Conservation (phyloP, 1,284 basidiomycete species). For the Sphaerobolus stellatus region DNA sequence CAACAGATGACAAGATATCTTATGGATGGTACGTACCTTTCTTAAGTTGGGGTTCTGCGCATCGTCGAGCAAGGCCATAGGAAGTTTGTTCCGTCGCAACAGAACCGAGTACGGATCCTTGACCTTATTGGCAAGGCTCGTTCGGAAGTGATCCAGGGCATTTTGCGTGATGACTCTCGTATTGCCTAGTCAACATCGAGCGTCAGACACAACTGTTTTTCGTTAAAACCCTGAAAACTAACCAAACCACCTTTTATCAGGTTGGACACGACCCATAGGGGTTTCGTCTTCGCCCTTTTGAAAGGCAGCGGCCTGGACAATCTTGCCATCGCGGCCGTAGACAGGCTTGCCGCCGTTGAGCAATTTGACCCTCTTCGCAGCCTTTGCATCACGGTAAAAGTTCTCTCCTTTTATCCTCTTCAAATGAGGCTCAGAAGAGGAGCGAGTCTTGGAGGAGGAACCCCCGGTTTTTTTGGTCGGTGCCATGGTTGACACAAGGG, state of each 20-base stretch:
- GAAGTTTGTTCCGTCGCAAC: constrained; percentile 87
- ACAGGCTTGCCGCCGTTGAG: constrained; percentile 87
- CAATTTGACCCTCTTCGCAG: constrained; percentile 83
- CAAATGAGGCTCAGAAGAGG: constrained; percentile 54
- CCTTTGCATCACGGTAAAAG: constrained; percentile 91
- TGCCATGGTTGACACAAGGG: constrained; percentile 46
- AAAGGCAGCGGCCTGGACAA: constrained; percentile 88
- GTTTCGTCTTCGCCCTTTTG: constrained; percentile 90
- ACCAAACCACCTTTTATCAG: constrained; percentile 96
- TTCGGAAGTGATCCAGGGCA: constrained; percentile 91
- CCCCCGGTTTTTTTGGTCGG: constrained; percentile 46
- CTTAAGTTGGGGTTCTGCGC: constrained; percentile 73
- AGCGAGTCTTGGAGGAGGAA: constrained; percentile 50
- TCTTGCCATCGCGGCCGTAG: constrained; percentile 85
- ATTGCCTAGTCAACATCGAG: constrained; percentile 61
- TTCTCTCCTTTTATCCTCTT: constrained; percentile 87
- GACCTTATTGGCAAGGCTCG: constrained; percentile 78
- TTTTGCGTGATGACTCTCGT: constrained; percentile 97
- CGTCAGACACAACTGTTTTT: not conserved
- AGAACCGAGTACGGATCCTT: constrained; percentile 94
- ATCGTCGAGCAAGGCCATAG: constrained; percentile 91
- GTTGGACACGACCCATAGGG: constrained; percentile 84
- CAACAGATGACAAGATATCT: not conserved
- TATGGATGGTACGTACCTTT: constrained; percentile 54
- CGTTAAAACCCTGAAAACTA: constrained; percentile 31